Percentiles rank a stretch among this genome's conserved stretches.
Conservation (phyloP, 2,329 filamentous ascomycete genomes). For the Talaromyces sp. region DNA sequence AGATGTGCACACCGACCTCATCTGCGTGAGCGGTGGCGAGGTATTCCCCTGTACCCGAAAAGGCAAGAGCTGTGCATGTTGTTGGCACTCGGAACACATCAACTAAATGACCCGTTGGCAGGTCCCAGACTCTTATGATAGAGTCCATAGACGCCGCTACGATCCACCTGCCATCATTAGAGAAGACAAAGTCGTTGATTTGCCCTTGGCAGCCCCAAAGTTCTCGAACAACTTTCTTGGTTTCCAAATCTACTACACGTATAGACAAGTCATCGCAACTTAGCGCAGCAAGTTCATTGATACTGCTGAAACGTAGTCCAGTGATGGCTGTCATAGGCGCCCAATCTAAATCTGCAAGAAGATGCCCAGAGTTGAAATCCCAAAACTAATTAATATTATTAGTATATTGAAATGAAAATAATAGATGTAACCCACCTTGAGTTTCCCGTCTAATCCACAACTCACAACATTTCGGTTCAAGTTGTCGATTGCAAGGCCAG, state of each 20-base stretch:
- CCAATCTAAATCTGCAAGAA: constrained; percentile 81
- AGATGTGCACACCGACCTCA: constrained; percentile 84
- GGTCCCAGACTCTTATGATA: constrained; percentile 83
- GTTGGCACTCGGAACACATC: constrained; percentile 80
- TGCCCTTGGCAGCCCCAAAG: constrained; percentile 75
- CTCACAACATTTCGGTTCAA: constrained; percentile 83
- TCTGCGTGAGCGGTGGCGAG: constrained; percentile 84
- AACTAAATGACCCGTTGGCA: constrained; percentile 91
- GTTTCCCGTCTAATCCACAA: constrained; percentile 82
- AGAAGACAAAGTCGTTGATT: constrained; percentile 84
- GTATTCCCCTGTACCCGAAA: constrained; percentile 87
- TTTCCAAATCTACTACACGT: constrained; percentile 84
- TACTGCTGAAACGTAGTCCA: constrained; percentile 73
- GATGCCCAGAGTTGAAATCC: constrained; percentile 81
- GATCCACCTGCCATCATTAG: constrained; percentile 89
- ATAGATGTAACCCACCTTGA: constrained; percentile 56
- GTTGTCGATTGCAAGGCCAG: constrained; percentile 82
- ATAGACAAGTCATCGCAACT: constrained; percentile 86
- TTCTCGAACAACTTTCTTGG: constrained; percentile 85
- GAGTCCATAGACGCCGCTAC: constrained; percentile 80
- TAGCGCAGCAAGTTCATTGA: constrained; percentile 81
- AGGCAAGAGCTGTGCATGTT: constrained; percentile 78
- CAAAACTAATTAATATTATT: constrained; percentile 62
- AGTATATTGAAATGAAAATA: not conserved
- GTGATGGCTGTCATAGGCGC: constrained; percentile 72